Percentiles rank a stretch among this genome's conserved stretches.
phyloP scores from a whole-genome alignment of 2,329 filamentous ascomycete genomes.

The Penicillium sp. region DNA sequence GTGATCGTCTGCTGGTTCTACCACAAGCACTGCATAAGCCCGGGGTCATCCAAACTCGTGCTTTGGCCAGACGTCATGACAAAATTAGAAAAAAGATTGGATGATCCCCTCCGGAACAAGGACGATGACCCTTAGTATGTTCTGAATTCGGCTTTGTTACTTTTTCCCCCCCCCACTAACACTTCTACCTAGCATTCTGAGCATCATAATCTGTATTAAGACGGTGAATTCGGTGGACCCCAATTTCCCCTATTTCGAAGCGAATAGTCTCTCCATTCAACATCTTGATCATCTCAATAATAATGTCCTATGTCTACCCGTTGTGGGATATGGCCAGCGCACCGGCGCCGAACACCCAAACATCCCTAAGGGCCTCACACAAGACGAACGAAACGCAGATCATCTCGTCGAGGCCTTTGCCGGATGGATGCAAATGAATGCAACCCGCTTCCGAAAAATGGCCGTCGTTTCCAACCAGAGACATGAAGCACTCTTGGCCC shows the following conservation, averaged over 20 bases:
- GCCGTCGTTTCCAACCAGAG: constrained; percentile 21
- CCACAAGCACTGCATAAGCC: constrained; percentile 13
- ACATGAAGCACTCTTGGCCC: neutral
- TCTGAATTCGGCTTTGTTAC: neutral
- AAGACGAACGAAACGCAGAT: constrained; percentile 34
- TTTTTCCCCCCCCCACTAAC: too few relatives aligned
- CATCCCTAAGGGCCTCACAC: constrained; percentile 28
- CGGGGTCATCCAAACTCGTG: constrained; percentile 35
- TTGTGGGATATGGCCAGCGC: constrained; percentile 32
- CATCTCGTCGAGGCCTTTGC: constrained; percentile 42
- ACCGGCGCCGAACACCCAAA: constrained; percentile 21
- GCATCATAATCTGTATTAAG: constrained; percentile 22
- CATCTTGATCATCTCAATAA: constrained; percentile 25
- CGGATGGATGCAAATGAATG: constrained; percentile 37
- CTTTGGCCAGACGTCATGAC: constrained; percentile 37
- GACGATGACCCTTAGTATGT: constrained; percentile 7
- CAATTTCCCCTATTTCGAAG: constrained; percentile 6
- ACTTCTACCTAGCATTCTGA: constrained; percentile 4
- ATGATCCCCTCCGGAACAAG: constrained; percentile 13
- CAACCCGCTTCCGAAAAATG: constrained; percentile 34
- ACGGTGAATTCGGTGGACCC: constrained; percentile 23
- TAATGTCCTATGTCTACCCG: constrained; percentile 30
- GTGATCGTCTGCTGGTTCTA: constrained; percentile 41
- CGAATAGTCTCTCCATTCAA: constrained; percentile 22
- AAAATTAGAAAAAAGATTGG: constrained; percentile 33